Conservation (phyloP, 768 basidiomycete genomes). For the Saitozyma podzolica region DNA sequence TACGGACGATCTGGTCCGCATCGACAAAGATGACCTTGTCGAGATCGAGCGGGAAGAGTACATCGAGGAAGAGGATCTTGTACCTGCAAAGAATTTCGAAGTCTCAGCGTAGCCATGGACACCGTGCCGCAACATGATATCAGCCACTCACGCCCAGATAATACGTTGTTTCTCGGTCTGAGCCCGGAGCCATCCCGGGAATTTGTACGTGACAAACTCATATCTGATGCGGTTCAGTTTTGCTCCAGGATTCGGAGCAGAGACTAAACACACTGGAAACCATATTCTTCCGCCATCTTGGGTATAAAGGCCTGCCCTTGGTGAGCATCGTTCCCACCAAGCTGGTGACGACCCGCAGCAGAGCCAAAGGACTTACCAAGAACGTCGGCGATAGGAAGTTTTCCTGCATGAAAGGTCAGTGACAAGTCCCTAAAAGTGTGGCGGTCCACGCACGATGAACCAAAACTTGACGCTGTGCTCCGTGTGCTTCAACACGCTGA, state of each 20-base stretch:
- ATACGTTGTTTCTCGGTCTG: conserved; percentile 98
- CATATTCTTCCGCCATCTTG: conserved; percentile 83
- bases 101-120: not conserved
- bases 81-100: conserved; percentile 56
- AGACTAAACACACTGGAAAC: conserved; percentile 63
- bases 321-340: not conserved
- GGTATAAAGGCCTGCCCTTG: conserved; percentile 81
- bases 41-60: conserved; percentile 97
- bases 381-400: conserved; percentile 98
- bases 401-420: conserved; percentile 52
- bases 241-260: too few relatives aligned
- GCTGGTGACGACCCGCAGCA: not conserved
- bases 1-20: conserved; percentile 79
- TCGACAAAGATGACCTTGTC: conserved; percentile 99
- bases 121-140: too few relatives aligned
- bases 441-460: conserved; percentile 69
- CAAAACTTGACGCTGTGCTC: conserved; percentile 96
- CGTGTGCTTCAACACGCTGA: conserved; percentile 92
- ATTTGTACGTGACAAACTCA: conserved; percentile 97
- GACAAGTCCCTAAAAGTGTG: not conserved
- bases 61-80: conserved; percentile 98
- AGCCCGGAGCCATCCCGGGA: conserved; percentile 96
- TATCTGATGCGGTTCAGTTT: conserved; percentile 54
- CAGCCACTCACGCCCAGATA: conserved; percentile 73
- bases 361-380: conserved; percentile 60